Evolutionary conservation across 2,329 filamentous ascomycete species (phyloP).

Genomic region (Fusarium mundagurra): DNA sequence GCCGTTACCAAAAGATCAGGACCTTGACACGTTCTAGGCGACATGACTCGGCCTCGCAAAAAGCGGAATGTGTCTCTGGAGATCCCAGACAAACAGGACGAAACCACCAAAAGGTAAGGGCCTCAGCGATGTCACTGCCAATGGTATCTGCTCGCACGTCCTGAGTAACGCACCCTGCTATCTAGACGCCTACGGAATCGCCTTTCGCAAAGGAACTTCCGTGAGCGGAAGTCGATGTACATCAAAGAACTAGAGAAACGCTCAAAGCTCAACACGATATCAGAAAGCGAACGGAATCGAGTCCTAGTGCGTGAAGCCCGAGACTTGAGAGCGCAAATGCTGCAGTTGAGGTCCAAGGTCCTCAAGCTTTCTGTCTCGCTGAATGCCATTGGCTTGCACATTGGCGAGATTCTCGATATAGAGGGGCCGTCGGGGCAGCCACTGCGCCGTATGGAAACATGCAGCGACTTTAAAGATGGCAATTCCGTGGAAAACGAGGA

Average conservation of each 20-base stretch:
- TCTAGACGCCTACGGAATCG: not conserved
- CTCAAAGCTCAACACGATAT: not conserved
- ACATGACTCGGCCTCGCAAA: fast-evolving
- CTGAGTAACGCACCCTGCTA: fast-evolving
- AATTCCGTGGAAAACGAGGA: not conserved
- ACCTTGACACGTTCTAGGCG: fast-evolving
- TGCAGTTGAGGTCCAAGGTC: not conserved
- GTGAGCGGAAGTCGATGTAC: not conserved
- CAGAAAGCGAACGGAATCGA: not conserved
- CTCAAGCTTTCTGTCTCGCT: not conserved
- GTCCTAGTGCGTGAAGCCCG: not conserved
- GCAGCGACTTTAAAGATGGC: not conserved
- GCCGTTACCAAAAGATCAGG: fast-evolving
- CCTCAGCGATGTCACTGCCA: fast-evolving
- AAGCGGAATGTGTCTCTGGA: fast-evolving
- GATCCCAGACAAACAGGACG: fast-evolving
- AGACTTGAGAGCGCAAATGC: not conserved
- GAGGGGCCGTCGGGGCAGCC: not conserved
- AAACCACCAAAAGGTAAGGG: fast-evolving
- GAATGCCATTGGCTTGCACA: not conserved
- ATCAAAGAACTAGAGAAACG: not conserved
- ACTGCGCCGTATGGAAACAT: not conserved
- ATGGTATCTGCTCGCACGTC: fast-evolving
- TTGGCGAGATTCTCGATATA: not conserved
- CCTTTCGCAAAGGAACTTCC: not conserved